phyloP scores from a whole-genome alignment of 306 rosid species.

The Cicer cuneatum region DNA sequence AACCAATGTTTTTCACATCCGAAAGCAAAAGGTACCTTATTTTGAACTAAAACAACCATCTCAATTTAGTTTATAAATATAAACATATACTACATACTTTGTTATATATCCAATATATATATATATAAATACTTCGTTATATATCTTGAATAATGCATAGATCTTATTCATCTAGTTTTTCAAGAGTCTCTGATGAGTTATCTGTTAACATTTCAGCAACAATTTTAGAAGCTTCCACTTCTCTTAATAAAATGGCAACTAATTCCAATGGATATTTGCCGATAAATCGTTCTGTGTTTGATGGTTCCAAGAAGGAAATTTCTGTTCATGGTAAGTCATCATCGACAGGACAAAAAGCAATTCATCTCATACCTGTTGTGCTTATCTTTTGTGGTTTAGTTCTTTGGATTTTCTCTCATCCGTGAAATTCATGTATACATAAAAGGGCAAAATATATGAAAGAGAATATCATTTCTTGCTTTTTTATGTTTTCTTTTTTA shows the following conservation, averaged over 20 bases:
- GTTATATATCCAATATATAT: not conserved
- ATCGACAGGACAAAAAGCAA: constrained; percentile 49
- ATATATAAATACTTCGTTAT: not conserved
- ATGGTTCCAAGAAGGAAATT: constrained; percentile 60
- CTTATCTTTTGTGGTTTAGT: constrained; percentile 67
- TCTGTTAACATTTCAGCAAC: constrained; percentile 36
- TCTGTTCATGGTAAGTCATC: constrained; percentile 37
- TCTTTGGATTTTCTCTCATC: constrained; percentile 77
- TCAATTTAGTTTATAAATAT: constrained; percentile 8
- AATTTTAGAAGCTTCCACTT: constrained; percentile 39
- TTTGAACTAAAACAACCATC: constrained; percentile 7
- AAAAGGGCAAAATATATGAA: not conserved
- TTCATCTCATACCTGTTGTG: constrained; percentile 76
- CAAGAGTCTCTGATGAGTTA: constrained; percentile 44
- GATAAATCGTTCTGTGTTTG: constrained; percentile 42
- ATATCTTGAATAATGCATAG: constrained; percentile 45
- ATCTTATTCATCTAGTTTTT: constrained; percentile 21
- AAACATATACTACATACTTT: not conserved
- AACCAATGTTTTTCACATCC: not conserved
- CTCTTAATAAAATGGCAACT: constrained; percentile 40
- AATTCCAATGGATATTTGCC: constrained; percentile 55
- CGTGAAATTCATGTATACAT: not conserved
- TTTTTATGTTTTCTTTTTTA: not conserved
- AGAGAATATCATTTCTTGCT: not conserved
- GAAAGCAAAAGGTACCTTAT: not conserved